phyloP scores from a whole-genome alignment of 768 basidiomycete genomes.

The Naematelia encephala region DNA sequence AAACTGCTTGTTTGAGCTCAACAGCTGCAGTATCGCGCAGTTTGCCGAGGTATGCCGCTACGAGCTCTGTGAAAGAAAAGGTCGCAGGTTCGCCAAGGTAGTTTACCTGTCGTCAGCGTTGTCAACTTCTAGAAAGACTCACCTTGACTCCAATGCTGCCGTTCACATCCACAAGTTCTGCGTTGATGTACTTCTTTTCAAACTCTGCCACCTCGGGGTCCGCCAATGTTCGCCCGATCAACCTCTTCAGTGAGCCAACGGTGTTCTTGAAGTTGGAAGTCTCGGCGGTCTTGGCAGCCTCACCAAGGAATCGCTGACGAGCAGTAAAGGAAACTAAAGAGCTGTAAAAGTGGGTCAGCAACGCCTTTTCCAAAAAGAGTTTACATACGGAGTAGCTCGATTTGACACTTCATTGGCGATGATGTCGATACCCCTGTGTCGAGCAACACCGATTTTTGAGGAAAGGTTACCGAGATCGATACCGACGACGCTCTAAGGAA shows the following conservation, averaged over 20 bases:
- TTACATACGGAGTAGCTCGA: constrained; percentile 82
- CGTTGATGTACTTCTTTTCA: constrained; percentile 90
- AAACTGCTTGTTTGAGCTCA: constrained; percentile 81
- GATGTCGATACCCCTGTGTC: constrained; percentile 96
- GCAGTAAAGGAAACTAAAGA: constrained; percentile 92
- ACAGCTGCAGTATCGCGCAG: constrained; percentile 77
- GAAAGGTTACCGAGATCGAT: constrained; percentile 88
- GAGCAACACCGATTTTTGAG: constrained; percentile 93
- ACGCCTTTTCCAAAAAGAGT: not conserved
- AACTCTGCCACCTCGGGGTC: constrained; percentile 74
- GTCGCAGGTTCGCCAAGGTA: constrained; percentile 75
- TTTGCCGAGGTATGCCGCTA: constrained; percentile 86
- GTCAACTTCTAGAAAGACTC: constrained; percentile 40
- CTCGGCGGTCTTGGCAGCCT: constrained; percentile 94
- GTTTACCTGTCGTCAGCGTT: constrained; percentile 61
- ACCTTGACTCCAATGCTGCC: constrained; percentile 85
- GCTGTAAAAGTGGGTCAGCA: constrained; percentile 53
- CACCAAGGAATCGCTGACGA: constrained; percentile 86
- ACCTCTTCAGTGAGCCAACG: constrained; percentile 83
- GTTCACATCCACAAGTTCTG: constrained; percentile 74
- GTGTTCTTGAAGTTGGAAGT: constrained; percentile 98
- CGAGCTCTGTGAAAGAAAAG: constrained; percentile 86
- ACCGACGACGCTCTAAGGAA: constrained; percentile 71
- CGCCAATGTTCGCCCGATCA: constrained; percentile 73
- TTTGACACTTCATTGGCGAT: constrained; percentile 98